phyloP scores from a whole-genome alignment of 2,329 filamentous ascomycete species.

The Chaetomiaceae sp. region DNA sequence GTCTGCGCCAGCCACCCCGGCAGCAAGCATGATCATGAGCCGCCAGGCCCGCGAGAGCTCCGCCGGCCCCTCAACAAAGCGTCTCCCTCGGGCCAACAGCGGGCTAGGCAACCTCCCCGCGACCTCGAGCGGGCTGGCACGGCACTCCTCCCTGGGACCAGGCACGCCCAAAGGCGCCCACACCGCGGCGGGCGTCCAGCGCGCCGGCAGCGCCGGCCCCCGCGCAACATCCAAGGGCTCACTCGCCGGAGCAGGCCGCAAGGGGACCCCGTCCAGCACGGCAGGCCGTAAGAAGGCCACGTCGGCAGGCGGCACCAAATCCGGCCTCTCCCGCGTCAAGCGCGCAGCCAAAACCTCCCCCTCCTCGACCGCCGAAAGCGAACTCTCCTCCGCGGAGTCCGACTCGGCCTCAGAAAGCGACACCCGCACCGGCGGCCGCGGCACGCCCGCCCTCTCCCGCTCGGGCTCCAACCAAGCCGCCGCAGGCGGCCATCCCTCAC shows the following conservation, averaged over 20 bases:
- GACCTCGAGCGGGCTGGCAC: slow-evolving; percentile 55
- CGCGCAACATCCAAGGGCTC: slow-evolving; percentile 46
- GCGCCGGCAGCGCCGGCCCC: slow-evolving; percentile 57
- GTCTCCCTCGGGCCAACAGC: slow-evolving; percentile 46
- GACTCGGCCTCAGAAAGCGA: slow-evolving; percentile 51
- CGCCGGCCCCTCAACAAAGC: slow-evolving; percentile 52
- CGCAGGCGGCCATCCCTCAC: not conserved
- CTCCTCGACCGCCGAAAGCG: slow-evolving; percentile 59
- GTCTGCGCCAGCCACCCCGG: slow-evolving; percentile 57
- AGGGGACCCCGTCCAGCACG: slow-evolving; percentile 41
- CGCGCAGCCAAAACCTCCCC: slow-evolving; percentile 58
- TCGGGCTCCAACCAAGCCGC: slow-evolving; percentile 23
- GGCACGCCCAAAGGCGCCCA: slow-evolving; percentile 53
- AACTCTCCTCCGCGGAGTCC: slow-evolving; percentile 60
- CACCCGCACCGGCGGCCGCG: slow-evolving; percentile 35
- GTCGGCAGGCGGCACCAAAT: slow-evolving; percentile 45
- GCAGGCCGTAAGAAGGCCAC: slow-evolving; percentile 46
- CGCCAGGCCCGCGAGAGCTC: slow-evolving; percentile 55
- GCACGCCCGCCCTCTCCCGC: slow-evolving; percentile 33
- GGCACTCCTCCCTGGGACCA: slow-evolving; percentile 60
- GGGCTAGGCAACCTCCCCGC: slow-evolving; percentile 45
- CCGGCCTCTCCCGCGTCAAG: slow-evolving; percentile 59
- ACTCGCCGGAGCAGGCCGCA: slow-evolving; percentile 39
- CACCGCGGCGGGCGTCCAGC: slow-evolving; percentile 28
- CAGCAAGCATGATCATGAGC: slow-evolving; percentile 56